Evolutionary conservation across 78 protist genomes (phyloP).

Genomic region (Thecamonas trahens): DNA sequence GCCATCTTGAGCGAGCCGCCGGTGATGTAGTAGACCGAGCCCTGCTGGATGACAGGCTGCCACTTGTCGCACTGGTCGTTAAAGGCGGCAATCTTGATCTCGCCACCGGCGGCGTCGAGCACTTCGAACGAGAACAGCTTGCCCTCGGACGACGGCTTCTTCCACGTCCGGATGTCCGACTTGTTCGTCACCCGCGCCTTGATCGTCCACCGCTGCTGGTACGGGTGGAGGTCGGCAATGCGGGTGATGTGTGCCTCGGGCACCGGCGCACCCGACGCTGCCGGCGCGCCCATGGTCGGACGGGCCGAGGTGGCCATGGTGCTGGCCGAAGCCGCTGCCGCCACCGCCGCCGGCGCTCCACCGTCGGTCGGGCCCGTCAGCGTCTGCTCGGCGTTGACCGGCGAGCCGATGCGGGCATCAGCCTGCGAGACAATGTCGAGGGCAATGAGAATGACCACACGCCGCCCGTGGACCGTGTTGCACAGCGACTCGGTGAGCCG

Average conservation of each 20-base stretch:
- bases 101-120: constrained; percentile 38
- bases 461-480: not conserved
- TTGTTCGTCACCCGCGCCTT: constrained; percentile 49
- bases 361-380: no score
- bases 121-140: constrained; percentile 38
- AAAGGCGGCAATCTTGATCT: constrained; percentile 48
- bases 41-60: not conserved
- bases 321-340: no score
- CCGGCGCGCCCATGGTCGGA: no score
- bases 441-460: no score
- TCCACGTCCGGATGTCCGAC: constrained; percentile 20
- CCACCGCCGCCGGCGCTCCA: no score
- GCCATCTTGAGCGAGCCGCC: constrained; percentile 44
- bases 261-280: no score
- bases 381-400: no score
- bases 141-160: constrained; percentile 44
- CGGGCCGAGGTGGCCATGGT: no score
- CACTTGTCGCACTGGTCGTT: constrained; percentile 35
- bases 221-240: constrained; percentile 26
- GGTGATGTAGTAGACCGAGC: constrained; percentile 29
- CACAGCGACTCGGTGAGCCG: not conserved
- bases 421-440: no score
- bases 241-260: constrained; percentile 11
- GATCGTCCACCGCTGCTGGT: constrained; percentile 51
- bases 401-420: no score